Evolutionary conservation across 169 alveolate genomes (phyloP), one percentile per base, ranked within the genome.

Genomic region (Eimeria falciformis): DNA sequence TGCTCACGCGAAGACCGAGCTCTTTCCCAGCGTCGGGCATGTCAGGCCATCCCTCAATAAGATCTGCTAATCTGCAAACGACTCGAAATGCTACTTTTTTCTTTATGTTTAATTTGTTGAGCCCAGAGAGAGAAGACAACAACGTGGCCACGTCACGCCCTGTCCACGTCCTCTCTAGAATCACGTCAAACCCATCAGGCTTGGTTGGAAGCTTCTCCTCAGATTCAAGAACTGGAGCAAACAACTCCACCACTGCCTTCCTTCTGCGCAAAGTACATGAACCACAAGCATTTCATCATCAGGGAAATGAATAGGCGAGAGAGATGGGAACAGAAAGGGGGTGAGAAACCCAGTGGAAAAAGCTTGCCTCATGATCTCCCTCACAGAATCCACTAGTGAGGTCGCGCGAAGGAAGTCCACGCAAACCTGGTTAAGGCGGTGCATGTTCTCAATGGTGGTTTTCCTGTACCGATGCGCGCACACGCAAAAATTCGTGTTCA

Each of bases 1-100:
- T 65, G 40, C 66, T 6, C 17, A 87, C 92, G 53, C 66, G 14
- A 9, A 87, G 86, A 27, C 50, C 25, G 66, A 87, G n/a, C 2
- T 85, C 92, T 40, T 46, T 50, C 18, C 29, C 62, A 0, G 87
- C 78, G 53, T 87, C 92, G n/a, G 82, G 78, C 21, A n/a, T 45
- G 50, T 87, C 93, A 0, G 93, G 86, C 68, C 83, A 45, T 9
- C 93, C 93, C 45, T 75, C 81, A 12, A 88, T 47, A 23, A 88
- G 43, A 43, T 88, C 93, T 3, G 89, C 93, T 9, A 88, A 27
- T 55, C 93, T 71, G 29, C 68, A 29, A 21, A 88, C 33, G 40
- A 75, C 55, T 3, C 93, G 50, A 56, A 88, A 88, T 14, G 83
- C 88, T n/a, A n/a, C 58, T 37, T 88, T 88, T 56, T 46, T 88